Evolutionary conservation across 768 basidiomycete genomes (phyloP).

Genomic region (Tulasnella sp.): DNA sequence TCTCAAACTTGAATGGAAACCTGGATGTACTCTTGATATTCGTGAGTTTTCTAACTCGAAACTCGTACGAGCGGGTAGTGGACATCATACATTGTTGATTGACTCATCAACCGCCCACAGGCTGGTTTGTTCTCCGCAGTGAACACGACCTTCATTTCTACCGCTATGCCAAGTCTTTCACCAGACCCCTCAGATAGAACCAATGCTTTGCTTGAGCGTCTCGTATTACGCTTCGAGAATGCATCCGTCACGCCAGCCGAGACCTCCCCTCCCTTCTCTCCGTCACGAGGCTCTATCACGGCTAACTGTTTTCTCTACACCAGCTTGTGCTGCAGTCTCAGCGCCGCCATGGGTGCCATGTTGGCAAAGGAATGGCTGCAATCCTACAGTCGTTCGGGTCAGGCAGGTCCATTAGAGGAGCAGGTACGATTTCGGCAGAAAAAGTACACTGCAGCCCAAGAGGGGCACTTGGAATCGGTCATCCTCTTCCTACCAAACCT

Average conservation of each 20-base stretch:
- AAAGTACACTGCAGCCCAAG: not conserved
- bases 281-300: not conserved
- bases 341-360: not conserved
- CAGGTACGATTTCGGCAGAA: constrained; percentile 7
- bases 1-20: not conserved
- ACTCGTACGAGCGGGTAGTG: no score
- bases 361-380: not conserved
- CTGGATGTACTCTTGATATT: not conserved
- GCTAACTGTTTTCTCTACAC: not conserved
- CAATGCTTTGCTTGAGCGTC: not conserved
- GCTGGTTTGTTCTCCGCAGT: not conserved
- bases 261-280: not conserved
- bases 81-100: no score
- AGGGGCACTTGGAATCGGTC: not conserved
- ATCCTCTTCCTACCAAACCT: not conserved
- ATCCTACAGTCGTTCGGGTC: not conserved
- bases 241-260: not conserved
- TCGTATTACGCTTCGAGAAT: not conserved
- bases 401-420: not conserved
- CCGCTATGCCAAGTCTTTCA: not conserved
- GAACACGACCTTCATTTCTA: not conserved
- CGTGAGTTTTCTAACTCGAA: not conserved
- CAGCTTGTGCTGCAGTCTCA: not conserved
- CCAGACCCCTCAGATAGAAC: not conserved
- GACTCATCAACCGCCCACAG: not conserved